phyloP scores from a whole-genome alignment of 1,284 basidiomycete species.

The Rhodotorula sp. region DNA sequence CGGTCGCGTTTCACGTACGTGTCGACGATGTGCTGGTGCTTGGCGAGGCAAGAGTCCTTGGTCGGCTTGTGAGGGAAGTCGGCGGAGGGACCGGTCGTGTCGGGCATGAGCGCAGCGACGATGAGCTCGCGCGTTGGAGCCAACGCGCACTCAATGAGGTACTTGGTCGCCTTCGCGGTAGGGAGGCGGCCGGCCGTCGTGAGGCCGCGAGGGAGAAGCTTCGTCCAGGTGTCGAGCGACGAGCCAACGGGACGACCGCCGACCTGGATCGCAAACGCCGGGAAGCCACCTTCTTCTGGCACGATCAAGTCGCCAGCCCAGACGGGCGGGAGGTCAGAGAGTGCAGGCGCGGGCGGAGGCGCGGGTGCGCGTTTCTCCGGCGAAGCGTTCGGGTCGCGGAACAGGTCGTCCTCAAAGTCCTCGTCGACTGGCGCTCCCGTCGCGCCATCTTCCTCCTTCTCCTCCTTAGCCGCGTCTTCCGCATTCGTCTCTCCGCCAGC shows the following conservation, averaged over 20 bases:
- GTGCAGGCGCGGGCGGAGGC: neutral
- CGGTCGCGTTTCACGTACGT: constrained; percentile 43
- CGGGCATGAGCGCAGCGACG: constrained; percentile 43
- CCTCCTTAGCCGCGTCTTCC: constrained; percentile 3
- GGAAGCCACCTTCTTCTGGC: constrained; percentile 45
- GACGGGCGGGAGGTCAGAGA: constrained; percentile 22
- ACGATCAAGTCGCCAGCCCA: constrained; percentile 45
- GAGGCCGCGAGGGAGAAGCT: constrained; percentile 38
- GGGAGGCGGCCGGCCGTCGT: constrained; percentile 44
- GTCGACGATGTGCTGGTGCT: constrained; percentile 43
- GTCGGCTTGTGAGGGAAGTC: constrained; percentile 37
- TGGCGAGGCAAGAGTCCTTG: constrained; percentile 36
- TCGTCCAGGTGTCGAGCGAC: constrained; percentile 38
- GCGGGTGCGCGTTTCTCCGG: constrained; percentile 9
- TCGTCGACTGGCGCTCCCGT: constrained; percentile 11
- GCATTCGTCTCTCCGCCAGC: constrained; percentile 7
- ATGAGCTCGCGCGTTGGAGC: constrained; percentile 44
- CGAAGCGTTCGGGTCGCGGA: constrained; percentile 22
- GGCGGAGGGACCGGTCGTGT: constrained; percentile 39
- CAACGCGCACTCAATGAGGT: constrained; percentile 45
- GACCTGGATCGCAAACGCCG: constrained; percentile 42
- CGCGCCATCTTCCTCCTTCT: constrained; percentile 10
- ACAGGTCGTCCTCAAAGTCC: constrained; percentile 33
- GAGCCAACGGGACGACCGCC: constrained; percentile 43
- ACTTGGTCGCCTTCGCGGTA: constrained; percentile 43